These are phyloP conservation scores for Oryza australiensis DNA, from an alignment of 176 grass and related monocot genomes.

Conservation along the genomic window DNA sequence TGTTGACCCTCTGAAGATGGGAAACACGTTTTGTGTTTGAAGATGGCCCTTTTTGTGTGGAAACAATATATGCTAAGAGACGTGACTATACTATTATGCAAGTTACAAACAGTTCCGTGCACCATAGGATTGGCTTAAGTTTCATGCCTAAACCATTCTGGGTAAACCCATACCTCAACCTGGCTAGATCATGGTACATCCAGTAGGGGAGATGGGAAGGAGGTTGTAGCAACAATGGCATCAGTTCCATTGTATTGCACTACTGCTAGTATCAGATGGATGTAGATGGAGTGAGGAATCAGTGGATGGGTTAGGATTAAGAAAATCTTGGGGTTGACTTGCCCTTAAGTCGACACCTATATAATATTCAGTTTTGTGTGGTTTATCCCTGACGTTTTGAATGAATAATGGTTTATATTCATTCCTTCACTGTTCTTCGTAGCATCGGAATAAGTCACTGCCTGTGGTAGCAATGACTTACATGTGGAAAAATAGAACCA, in stretches of 20 bases:
- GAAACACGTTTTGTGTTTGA: not conserved
- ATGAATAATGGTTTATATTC: not conserved
- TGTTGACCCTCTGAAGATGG: no score
- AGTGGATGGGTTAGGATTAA: not conserved
- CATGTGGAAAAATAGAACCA: not conserved
- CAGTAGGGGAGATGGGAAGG: no score
- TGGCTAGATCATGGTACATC: not conserved
- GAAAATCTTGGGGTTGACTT: slow-evolving; percentile 12
- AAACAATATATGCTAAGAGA: not conserved
- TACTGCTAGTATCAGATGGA: not conserved
- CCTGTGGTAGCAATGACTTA: slow-evolving; percentile 8
- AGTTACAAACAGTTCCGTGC: not conserved
- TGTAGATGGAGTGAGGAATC: not conserved
- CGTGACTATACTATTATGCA: not conserved
- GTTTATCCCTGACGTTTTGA: slow-evolving; percentile 16
- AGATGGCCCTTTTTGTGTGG: not conserved
- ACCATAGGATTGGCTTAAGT: not conserved
- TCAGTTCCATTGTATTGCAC: not conserved
- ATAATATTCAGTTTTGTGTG: slow-evolving; percentile 6
- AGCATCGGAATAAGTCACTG: slow-evolving; percentile 20
- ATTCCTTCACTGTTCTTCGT: not conserved
- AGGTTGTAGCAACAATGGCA: not conserved
- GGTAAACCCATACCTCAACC: not conserved
- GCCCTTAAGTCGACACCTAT: not conserved
- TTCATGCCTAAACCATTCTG: not conserved